Percentiles rank a stretch among this genome's conserved stretches.
phyloP scores from a whole-genome alignment of 106 monocot genomes.

The Allium sativum region DNA sequence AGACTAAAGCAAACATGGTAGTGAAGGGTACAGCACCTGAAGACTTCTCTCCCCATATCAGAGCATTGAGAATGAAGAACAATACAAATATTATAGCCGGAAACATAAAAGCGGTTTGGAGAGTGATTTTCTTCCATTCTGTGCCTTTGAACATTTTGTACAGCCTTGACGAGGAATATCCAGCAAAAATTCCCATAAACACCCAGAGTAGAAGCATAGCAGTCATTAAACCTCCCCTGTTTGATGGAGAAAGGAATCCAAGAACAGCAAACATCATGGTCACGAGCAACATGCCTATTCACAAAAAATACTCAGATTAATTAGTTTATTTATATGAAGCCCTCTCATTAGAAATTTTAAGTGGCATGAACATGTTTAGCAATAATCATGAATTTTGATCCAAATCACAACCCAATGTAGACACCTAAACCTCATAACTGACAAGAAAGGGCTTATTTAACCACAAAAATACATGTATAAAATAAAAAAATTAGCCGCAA shows the following conservation, averaged over 20 bases:
- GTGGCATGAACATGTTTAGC: too few species aligned
- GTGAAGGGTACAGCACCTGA: conserved; percentile 96
- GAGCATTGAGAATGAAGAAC: conserved; percentile 79
- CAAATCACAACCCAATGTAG: too few species aligned
- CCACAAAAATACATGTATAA: too few species aligned
- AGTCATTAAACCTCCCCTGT: conserved; percentile 91
- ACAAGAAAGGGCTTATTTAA: too few species aligned
- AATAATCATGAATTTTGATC: too few species aligned
- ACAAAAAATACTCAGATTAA: too few species aligned
- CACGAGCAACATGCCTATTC: conserved; percentile 53
- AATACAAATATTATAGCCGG: conserved; percentile 54
- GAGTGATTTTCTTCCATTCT: conserved; percentile 78
- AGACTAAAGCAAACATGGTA: conserved; percentile 88
- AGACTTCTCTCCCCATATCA: conserved; percentile 94
- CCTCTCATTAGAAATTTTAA: too few species aligned
- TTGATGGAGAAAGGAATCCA: conserved; percentile 93
- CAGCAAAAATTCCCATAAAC: conserved; percentile 89
- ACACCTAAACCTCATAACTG: too few species aligned
- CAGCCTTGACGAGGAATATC: conserved; percentile 75
- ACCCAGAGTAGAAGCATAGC: conserved; percentile 96
- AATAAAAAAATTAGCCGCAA: too few species aligned
- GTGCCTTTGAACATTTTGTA: conserved; percentile 90
- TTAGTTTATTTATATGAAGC: too few species aligned
- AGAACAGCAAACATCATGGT: conserved; percentile 92
- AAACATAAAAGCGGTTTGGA: conserved; percentile 71